Evolutionary conservation across 805 yeast genomes (phyloP), one percentile per base, ranked within the genome.

Genomic region (Lipomyces anomalus): DNA sequence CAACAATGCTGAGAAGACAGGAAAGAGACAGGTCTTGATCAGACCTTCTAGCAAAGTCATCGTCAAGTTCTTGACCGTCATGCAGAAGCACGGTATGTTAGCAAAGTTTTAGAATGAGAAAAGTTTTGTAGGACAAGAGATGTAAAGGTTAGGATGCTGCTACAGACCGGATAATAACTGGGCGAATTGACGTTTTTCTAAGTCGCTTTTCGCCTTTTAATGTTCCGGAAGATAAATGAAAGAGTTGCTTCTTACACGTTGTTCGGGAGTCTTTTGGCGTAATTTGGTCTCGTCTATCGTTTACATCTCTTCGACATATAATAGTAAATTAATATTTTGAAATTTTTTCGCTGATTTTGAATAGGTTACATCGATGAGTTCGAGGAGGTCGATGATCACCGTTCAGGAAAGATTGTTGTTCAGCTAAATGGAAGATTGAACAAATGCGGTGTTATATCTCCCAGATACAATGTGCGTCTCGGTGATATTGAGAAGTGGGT

Each of bases 1-100:
- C 76, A 87, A 88, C 92, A 89, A 89, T 75, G 97, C 97, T 76
- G 96, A 89, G 78, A 89, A 88, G 78, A 82, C 95, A 75, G 97
- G 97, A 75, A 89, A 89, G 81, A 85, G 97, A 78, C 97, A 89
- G 79, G 97, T 89, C 67, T 75, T 89, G 71, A 84, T 89, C 76
- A 85, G 96, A 82, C 97, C 97, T 61, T 87, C 97, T 45, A 89
- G 96, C 70, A 89, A 89, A 84, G 97, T 89, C 66, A 88, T 89
- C 78, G 80, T 89, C 83, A 89, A 87, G 77, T 89, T 87, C 78
- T 79, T 89, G 73, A 79, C 86, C 68, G 97, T 89, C 65, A 88
- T 89, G 85, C 97, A 89, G 80, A 87, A 80, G 77, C 97, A 89
- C 74, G 96, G 96, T 75, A 72, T 61, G 79, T 74, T n/a, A 20